Conservation (phyloP, 176 grass and related monocot genomes). For the Luzula sylvatica region DNA sequence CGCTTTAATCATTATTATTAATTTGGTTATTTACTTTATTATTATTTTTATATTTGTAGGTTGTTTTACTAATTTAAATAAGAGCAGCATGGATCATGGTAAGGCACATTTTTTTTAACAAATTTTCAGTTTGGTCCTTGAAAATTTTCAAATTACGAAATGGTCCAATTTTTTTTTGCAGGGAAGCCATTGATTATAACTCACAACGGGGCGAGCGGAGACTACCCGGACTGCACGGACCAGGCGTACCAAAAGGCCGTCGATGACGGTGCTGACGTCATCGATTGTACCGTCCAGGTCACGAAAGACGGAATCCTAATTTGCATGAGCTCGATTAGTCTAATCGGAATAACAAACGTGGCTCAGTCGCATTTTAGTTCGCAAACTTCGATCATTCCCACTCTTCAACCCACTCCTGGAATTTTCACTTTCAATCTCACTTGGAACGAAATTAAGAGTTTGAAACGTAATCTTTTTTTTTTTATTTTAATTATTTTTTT, state of each 20-base stretch:
- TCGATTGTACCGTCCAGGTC: constrained; percentile 79
- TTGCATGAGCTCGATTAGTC: constrained; percentile 78
- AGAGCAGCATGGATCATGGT: constrained; percentile 48
- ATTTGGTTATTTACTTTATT: neutral
- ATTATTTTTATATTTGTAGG: constrained; percentile 47
- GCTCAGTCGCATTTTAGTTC: constrained; percentile 27
- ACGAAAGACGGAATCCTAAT: constrained; percentile 44
- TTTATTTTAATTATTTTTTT: neutral
- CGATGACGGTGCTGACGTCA: constrained; percentile 63
- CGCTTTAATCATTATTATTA: neutral
- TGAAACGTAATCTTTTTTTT: constrained; percentile 41
- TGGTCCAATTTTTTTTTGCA: constrained; percentile 10
- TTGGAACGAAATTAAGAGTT: constrained; percentile 43
- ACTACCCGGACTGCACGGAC: constrained; percentile 72
- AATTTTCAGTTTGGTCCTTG: neutral
- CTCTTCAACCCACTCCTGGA: constrained; percentile 22
- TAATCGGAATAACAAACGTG: constrained; percentile 42
- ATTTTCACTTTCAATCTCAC: constrained; percentile 85
- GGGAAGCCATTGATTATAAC: constrained; percentile 61
- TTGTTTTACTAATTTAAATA: constrained; percentile 51
- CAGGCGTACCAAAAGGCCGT: constrained; percentile 52
- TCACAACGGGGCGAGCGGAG: constrained; percentile 74
- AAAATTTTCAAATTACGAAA: neutral
- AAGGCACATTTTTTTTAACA: constrained; percentile 24
- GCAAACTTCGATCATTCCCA: constrained; percentile 12